Conservation (phyloP, 1,284 basidiomycete genomes). For the Ganoderma lingzhi region DNA sequence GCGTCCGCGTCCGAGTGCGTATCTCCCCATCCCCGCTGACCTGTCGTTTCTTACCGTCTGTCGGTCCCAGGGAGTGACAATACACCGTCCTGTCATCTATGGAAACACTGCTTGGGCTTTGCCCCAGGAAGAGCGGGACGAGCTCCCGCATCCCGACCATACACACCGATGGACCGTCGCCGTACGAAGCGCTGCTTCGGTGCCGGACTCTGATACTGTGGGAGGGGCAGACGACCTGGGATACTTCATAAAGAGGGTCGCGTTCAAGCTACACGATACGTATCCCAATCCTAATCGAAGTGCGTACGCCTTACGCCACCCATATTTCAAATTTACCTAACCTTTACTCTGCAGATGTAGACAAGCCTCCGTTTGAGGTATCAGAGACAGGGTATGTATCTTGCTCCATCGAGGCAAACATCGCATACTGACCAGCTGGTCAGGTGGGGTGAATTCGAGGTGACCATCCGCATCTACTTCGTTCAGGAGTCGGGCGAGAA, state of each 20-base stretch:
- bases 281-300: conserved; percentile 92
- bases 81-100: conserved; percentile 93
- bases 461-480: conserved; percentile 94
- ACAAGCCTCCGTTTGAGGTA: conserved; percentile 94
- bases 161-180: conserved; percentile 99
- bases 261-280: conserved; percentile 98
- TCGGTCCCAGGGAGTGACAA: conserved; percentile 79
- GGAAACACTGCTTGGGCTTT: conserved; percentile 94
- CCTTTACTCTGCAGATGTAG: conserved; percentile 66
- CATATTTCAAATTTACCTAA: neutral
- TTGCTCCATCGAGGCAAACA: neutral
- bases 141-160: conserved; percentile 70
- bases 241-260: conserved; percentile 93
- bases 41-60: conserved; percentile 18
- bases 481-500: conserved; percentile 94
- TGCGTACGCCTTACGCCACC: conserved; percentile 49
- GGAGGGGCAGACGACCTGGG: conserved; percentile 90
- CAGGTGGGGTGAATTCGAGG: conserved; percentile 99
- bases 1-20: conserved; percentile 78
- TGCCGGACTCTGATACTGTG: conserved; percentile 70
- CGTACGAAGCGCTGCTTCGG: conserved; percentile 81
- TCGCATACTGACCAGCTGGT: neutral
- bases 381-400: conserved; percentile 87
- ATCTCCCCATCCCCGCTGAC: conserved; percentile 12
- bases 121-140: conserved; percentile 77